phyloP scores from a whole-genome alignment of 108 stramenopile genomes.

The Pseudonitzschia delicatissima region DNA sequence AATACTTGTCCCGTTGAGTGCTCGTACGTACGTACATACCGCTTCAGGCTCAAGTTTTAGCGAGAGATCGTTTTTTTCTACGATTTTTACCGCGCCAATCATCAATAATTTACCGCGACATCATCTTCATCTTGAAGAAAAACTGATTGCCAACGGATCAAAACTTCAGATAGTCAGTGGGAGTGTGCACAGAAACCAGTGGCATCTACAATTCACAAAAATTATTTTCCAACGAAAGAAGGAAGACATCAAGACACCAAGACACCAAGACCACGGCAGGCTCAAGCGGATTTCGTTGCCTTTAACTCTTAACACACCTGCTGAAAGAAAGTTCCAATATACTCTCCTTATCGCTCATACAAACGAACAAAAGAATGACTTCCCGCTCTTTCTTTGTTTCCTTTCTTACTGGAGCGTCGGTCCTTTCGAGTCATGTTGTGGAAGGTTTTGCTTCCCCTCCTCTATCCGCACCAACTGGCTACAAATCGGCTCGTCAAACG shows the following conservation, averaged over 20 bases:
- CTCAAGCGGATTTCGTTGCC: no score
- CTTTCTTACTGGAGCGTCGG: background rate
- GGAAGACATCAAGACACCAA: no score
- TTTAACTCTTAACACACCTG: no score
- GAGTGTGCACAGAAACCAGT: no score
- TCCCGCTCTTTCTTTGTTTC: background rate
- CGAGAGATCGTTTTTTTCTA: slow-evolving; percentile 1
- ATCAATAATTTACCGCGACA: background rate
- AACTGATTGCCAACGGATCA: background rate
- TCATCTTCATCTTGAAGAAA: background rate
- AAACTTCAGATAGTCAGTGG: no score
- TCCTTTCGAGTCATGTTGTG: background rate
- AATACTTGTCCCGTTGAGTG: no score
- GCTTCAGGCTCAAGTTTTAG: no score
- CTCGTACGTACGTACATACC: background rate
- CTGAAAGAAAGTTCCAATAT: background rate
- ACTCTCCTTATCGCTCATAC: background rate
- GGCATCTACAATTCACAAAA: no score
- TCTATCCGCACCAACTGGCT: background rate
- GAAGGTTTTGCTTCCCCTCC: background rate
- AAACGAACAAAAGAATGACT: background rate
- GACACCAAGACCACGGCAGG: no score
- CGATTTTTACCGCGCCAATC: background rate
- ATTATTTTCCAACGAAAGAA: background rate
- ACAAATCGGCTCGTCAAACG: background rate